phyloP scores from a whole-genome alignment of 805 yeast species.

The Sungouiozyma intestinalis region DNA sequence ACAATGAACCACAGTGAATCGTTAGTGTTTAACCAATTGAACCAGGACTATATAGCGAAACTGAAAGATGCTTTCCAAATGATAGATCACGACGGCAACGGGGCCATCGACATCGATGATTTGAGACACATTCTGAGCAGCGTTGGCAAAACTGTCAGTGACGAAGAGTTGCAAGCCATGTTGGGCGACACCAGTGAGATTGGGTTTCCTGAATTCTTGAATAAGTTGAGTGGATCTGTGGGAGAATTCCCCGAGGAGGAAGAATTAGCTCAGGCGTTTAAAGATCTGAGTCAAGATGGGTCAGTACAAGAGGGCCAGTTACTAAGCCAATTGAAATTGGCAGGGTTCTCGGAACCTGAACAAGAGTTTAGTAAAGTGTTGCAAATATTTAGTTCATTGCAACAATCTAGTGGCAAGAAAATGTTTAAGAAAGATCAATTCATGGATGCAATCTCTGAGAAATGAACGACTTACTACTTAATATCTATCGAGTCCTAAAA shows the following conservation, averaged over 20 bases:
- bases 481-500: conserved; percentile 27
- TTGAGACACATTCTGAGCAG: conserved; percentile 43
- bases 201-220: conserved; percentile 56
- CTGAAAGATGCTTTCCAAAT: conserved; percentile 67
- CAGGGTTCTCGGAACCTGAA: conserved; percentile 29
- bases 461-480: neutral
- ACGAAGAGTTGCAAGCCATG: conserved; percentile 42
- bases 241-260: conserved; percentile 43
- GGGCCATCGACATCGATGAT: conserved; percentile 46
- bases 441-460: conserved; percentile 38
- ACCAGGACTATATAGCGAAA: conserved; percentile 53
- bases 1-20: conserved; percentile 23
- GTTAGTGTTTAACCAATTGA: conserved; percentile 34
- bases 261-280: conserved; percentile 50
- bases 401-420: conserved; percentile 46
- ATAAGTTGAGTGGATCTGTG: conserved; percentile 48
- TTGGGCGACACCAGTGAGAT: conserved; percentile 29
- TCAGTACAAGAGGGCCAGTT: conserved; percentile 41
- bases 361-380: conserved; percentile 42
- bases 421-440: conserved; percentile 55
- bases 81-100: conserved; percentile 77
- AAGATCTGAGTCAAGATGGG: conserved; percentile 23
- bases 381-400: conserved; percentile 43
- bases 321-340: conserved; percentile 38
- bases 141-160: conserved; percentile 37